Percentiles rank a stretch among this genome's conserved stretches.
phyloP scores from a whole-genome alignment of 2,329 filamentous ascomycete species.

The Calycina marina region DNA sequence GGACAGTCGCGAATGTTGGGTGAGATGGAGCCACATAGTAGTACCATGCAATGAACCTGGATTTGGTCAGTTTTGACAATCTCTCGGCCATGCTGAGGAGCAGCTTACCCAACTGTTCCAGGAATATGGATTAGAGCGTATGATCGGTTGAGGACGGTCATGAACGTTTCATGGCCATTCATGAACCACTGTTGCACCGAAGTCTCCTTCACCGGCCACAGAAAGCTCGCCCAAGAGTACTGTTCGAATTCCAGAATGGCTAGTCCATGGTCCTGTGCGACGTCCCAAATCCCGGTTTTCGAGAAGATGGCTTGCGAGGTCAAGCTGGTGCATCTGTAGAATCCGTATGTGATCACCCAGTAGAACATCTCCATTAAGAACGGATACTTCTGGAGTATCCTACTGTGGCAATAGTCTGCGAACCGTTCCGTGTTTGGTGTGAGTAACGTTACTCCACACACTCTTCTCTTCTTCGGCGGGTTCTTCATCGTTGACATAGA shows the following conservation, averaged over 20 bases:
- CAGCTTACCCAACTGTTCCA: slow-evolving; percentile 38
- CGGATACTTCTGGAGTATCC: slow-evolving; percentile 49
- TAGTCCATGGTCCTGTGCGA: slow-evolving; percentile 39
- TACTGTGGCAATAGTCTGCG: slow-evolving; percentile 41
- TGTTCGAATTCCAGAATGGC: slow-evolving; percentile 40
- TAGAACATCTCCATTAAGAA: slow-evolving; percentile 56
- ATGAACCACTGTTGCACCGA: slow-evolving; percentile 43
- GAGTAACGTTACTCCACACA: slow-evolving; percentile 33
- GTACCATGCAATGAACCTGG: slow-evolving; percentile 47
- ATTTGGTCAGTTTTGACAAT: background rate
- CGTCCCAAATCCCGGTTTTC: slow-evolving; percentile 33
- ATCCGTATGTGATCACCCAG: slow-evolving; percentile 38
- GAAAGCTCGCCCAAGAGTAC: slow-evolving; percentile 30
- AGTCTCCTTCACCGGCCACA: slow-evolving; percentile 37
- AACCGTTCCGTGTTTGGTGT: slow-evolving; percentile 49
- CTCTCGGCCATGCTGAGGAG: background rate
- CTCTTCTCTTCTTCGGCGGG: slow-evolving; percentile 33
- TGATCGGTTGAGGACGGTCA: slow-evolving; percentile 41
- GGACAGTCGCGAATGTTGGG: slow-evolving; percentile 29
- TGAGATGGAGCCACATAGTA: slow-evolving; percentile 41
- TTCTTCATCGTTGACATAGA: slow-evolving; percentile 17
- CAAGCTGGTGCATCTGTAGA: slow-evolving; percentile 19
- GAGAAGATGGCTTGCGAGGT: slow-evolving; percentile 23
- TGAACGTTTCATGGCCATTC: slow-evolving; percentile 33
- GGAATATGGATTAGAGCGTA: slow-evolving; percentile 47